Evolutionary conservation across 345 rosid genomes (phyloP), one percentile per base, ranked within the genome.

Genomic region (Aegle marmelos): DNA sequence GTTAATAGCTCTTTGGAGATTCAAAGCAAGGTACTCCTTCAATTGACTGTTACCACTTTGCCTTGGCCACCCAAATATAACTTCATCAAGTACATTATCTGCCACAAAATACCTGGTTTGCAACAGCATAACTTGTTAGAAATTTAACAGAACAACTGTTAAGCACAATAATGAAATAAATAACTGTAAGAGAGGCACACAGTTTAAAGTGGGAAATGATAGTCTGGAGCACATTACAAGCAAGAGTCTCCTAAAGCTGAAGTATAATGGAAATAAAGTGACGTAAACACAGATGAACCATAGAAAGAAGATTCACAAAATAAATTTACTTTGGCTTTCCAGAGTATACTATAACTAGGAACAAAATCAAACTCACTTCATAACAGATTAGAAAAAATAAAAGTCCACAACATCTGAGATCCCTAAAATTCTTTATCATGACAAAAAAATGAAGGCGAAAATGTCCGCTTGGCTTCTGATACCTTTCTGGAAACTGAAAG

Each of bases 401-500:
- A 64, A 75, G 60, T 33, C n/a, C 8, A 3, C 21, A 6, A 33
- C 62, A 30, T 31, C 34, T 54, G 34, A 65, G 28, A 75, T 11
- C 17, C 22, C 22, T 13, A 16, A 34, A 63, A 22, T 22, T 75
- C 31, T 45, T 41, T 65, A 65, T 64, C 34, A 50, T 7, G 56
- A 76, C 24, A 33, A 73, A 73, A 45, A 27, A 72, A 50, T 10
- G 64, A 50, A 65, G 10, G 17, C 1, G 6, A 53, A 30, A 50
- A 68, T 31, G 72, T 53, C 33, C 13, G 7, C 7, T 34, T 65
- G 71, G 37, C 25, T 64, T 66, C 17, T 24, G 33, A 45, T 76
- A 95, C 97, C 98, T 92, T 90, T 95, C 98, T 1, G 98, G 98
- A 82, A 95, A 93, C 79, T 95, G 99, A 81, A 93, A 95, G 78